Evolutionary conservation across 2,329 filamentous ascomycete genomes (phyloP).

Genomic region (Fusarium tupiense): DNA sequence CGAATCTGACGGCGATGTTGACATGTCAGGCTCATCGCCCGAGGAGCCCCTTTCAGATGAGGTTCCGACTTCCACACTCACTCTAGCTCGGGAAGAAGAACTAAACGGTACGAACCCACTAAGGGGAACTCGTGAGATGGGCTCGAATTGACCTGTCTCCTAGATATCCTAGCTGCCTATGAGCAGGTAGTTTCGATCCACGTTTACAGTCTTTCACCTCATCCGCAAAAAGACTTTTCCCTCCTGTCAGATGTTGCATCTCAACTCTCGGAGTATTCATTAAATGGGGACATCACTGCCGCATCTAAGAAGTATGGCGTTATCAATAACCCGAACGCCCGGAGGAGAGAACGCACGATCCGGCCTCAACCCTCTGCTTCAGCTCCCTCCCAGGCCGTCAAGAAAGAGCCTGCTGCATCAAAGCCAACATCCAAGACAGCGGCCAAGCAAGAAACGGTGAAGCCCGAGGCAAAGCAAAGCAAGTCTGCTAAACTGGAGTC

Average conservation of each 20-base stretch:
- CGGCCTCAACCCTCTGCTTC: slow-evolving; percentile 40
- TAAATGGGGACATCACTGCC: slow-evolving; percentile 67
- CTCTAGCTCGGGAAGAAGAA: slow-evolving; percentile 76
- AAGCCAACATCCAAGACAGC: slow-evolving; percentile 38
- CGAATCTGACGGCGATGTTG: slow-evolving; percentile 70
- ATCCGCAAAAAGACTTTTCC: slow-evolving; percentile 74
- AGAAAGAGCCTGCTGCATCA: slow-evolving; percentile 24
- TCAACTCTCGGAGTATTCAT: slow-evolving; percentile 66
- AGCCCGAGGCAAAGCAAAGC: slow-evolving; percentile 7
- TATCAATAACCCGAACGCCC: slow-evolving; percentile 78
- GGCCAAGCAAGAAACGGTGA: slow-evolving; percentile 31
- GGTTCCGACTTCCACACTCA: slow-evolving; percentile 66
- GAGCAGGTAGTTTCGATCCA: slow-evolving; percentile 81
- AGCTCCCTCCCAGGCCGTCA: slow-evolving; percentile 38
- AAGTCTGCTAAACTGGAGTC: slow-evolving; percentile 47
- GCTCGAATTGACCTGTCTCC: slow-evolving; percentile 21
- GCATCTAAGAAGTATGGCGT: slow-evolving; percentile 73
- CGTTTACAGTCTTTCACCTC: slow-evolving; percentile 84
- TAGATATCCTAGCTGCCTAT: slow-evolving; percentile 75
- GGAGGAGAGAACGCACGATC: slow-evolving; percentile 57
- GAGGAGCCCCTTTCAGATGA: slow-evolving; percentile 60
- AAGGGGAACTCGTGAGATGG: neutral
- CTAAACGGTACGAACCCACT: slow-evolving; percentile 62
- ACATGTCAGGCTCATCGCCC: slow-evolving; percentile 74
- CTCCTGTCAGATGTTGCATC: slow-evolving; percentile 75